Base-by-base conservation (phyloP, 345 rosid genomes). In the Salix caprea region DNA sequence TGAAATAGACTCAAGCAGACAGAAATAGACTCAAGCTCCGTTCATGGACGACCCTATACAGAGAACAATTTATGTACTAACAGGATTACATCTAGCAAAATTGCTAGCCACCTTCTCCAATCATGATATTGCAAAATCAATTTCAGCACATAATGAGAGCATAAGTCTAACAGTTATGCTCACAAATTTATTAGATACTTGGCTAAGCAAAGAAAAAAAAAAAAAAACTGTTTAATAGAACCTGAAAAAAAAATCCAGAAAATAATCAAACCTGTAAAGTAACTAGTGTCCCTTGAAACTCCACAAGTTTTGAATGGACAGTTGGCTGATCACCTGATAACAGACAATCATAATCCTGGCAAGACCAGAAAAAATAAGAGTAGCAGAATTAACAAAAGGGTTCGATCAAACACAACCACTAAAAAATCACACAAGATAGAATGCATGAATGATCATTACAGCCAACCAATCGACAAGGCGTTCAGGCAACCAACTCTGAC, bases 401-500 rank as follows among this genome's bases (percentile, higher is more conserved):
- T 37, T 24, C 28, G 77, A 62, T 15, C 34, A n/a, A 71, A 65
- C 60, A 64, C 39, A 72, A 69, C 28, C 36, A 8, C 39, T 75
- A 71, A 56, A 32, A 56, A 21, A 62, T 44, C n/a, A 48, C n/a
- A 74, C 26, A 30, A 52, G 28, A 44, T 14, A 73, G 58, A 68
- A 46, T 75, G 39, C 19, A 74, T 52, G 77, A 65, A 77, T 60
- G 86, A 69, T 82, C 61, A 79, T 91, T 96, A 96, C 99, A 85
- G 97, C 87, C 84, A 96, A 84, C 98, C 99, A 96, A 85, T 96
- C 97, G 58, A 89, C 84, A 37, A 96, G 89, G 56, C 88, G 89
- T 78, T 93, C 99, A 1, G 97, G 97, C 50, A 93, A 76, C 94
- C 97, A 96, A 40, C 94, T 76, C 71, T 88, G 88, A 85, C 90